A percentile compares a stretch with the other conserved stretches of the same genome.
Conservation (phyloP, 169 alveolate genomes). For the Perkinsus olseni region DNA sequence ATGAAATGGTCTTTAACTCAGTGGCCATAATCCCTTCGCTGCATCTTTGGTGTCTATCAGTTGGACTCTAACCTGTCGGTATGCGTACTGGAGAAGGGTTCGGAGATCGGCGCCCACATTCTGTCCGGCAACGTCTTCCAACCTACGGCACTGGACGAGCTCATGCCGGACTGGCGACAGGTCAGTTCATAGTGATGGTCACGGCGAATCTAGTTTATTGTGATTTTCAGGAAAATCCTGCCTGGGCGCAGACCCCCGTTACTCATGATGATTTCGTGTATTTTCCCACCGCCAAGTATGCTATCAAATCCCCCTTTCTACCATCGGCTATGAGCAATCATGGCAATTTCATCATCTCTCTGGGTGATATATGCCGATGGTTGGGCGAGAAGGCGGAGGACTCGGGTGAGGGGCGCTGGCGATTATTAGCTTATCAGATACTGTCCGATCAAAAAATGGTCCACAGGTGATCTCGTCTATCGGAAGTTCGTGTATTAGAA, state of each 20-base stretch:
- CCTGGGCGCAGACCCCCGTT: conserved; percentile 38
- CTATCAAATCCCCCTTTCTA: conserved; percentile 44
- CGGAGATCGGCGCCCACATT: conserved; percentile 62
- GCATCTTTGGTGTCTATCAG: too few species aligned
- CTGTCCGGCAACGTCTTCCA: conserved; percentile 58
- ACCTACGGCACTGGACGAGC: conserved; percentile 55
- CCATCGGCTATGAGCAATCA: conserved; percentile 53
- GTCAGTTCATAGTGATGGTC: neutral
- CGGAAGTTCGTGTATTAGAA: too few species aligned
- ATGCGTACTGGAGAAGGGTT: conserved; percentile 63
- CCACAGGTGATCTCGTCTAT: too few species aligned
- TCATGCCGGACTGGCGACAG: conserved; percentile 60
- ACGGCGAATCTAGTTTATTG: neutral
- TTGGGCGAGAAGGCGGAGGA: conserved; percentile 68
- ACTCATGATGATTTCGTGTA: conserved; percentile 33
- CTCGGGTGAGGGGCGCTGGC: neutral
- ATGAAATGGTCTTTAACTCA: too few species aligned
- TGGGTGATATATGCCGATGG: conserved; percentile 71
- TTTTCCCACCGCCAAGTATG: conserved; percentile 18
- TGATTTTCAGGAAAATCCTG: neutral
- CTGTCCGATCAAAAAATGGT: too few species aligned
- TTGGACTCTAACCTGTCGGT: conserved; percentile 42
- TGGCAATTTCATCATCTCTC: conserved; percentile 60
- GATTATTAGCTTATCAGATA: too few species aligned
- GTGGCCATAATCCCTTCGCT: too few species aligned